Evolutionary conservation across 2,329 filamentous ascomycete genomes (phyloP), one percentile per base, ranked within the genome.

Genomic region (Hypoxylon sp.): DNA sequence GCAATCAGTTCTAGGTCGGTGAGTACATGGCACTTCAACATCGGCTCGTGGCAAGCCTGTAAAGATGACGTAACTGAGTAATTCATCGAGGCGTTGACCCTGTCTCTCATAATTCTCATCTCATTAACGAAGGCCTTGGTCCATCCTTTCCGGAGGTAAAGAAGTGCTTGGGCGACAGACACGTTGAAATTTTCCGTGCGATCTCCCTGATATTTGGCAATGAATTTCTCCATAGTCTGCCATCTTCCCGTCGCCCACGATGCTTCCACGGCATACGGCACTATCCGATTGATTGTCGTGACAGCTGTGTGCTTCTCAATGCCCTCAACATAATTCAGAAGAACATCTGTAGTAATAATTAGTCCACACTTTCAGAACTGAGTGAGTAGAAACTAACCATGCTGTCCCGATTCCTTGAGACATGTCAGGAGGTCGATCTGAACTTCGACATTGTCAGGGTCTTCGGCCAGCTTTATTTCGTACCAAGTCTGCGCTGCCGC

Each of bases 401-500:
- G 91, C 76, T 98, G 96, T 0, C 95, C 96, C n/a, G 94, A 97
- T 76, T 97, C 94, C 75, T 94, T 94, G 8, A 99, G 83, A 73
- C 96, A 98, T 29, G 90, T 91, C 57, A 99, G 82, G 34, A 99
- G 84, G 72, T 96, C 92, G 61, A 92, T 84, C 76, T 97, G 94
- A 11, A 92, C 85, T 61, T 96, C 91, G 16, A 87, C 77, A 74
- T 97, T 90, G 56, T 90, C 84, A 0, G 95, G 94, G 47, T 91
- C 86, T 72, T 96, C 90, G 2, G 91, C 90, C 32, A 98, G 84
- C 68, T 94, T 90, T 69, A 97, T 89, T 76, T 99, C 94, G 78
- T 97, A 98, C 96, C 96, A 99, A 68, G 93, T 97, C 79, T 98
- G 96, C 23, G 94, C 96, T 54, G 95, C 93, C 14, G 92, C 90